Evolutionary conservation across 306 rosid genomes (phyloP).

Genomic region (Nissolia schottii): DNA sequence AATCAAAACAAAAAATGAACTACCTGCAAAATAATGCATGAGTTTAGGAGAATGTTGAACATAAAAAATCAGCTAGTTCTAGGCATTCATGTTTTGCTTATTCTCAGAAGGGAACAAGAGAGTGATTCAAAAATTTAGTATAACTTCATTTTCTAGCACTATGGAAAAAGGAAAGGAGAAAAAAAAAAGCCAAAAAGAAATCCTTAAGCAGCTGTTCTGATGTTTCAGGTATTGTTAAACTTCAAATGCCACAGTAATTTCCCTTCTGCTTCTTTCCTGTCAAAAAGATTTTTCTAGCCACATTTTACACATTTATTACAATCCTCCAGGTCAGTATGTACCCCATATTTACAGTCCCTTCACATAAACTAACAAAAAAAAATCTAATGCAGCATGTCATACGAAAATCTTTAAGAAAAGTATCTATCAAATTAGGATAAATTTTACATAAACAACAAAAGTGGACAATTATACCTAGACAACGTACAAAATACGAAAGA

Average conservation of each 20-base stretch:
- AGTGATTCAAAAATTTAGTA: no score
- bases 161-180: no score
- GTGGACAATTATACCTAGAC: no score
- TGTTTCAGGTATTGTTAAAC: neutral
- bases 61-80: neutral
- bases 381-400: no score
- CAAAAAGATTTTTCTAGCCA: neutral
- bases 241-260: neutral
- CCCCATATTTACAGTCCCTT: neutral
- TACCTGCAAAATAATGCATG: neutral
- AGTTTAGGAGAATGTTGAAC: neutral
- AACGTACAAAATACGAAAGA: no score
- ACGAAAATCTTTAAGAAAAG: no score
- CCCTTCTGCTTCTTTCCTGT: neutral
- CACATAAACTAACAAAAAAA: neutral
- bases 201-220: neutral
- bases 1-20: neutral
- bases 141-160: neutral
- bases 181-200: neutral
- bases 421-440: no score
- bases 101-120: neutral
- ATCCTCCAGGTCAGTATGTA: neutral
- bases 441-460: no score
- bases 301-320: neutral
- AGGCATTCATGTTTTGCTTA: neutral